These are phyloP conservation scores for Solanum virginianum DNA, from an alignment of 257 asterid species.

Conservation along the genomic window DNA sequence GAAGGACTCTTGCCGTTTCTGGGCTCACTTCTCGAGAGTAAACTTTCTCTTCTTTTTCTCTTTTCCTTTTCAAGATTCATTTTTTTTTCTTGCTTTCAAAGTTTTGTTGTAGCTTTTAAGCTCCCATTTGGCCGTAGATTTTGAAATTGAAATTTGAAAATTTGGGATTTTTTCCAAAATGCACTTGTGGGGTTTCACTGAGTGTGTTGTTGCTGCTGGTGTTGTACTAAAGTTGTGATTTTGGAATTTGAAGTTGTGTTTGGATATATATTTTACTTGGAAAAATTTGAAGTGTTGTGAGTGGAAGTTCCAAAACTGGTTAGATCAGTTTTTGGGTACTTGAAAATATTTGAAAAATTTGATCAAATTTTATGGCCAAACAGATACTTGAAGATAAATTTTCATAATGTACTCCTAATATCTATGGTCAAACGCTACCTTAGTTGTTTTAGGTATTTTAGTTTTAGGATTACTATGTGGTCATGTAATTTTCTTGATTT, in stretches of 20 bases:
- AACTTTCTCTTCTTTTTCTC: background rate
- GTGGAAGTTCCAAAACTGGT: too few relatives aligned
- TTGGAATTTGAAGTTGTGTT: background rate
- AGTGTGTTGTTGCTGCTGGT: background rate
- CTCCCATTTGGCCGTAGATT: background rate
- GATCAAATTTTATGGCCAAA: background rate
- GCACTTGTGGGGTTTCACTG: too few relatives aligned
- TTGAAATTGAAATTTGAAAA: background rate
- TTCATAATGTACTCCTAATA: background rate
- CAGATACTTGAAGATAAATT: background rate
- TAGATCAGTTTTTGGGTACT: background rate
- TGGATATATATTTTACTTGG: background rate
- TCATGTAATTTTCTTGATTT: background rate
- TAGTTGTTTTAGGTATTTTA: background rate
- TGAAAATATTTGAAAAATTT: background rate
- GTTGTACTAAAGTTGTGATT: background rate
- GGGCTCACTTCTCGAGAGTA: slow-evolving; percentile 44
- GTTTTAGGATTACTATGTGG: background rate
- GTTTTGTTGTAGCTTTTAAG: background rate
- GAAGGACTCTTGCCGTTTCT: slow-evolving; percentile 46
- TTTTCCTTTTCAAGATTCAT: background rate
- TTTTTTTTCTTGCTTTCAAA: background rate
- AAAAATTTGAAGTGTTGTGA: too few relatives aligned
- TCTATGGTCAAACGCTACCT: background rate
- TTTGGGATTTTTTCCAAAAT: background rate